A percentile compares a stretch with the other conserved stretches of the same genome.
Conservation (phyloP, 2,329 filamentous ascomycete species). For the Pseudogymnoascus sp. region DNA sequence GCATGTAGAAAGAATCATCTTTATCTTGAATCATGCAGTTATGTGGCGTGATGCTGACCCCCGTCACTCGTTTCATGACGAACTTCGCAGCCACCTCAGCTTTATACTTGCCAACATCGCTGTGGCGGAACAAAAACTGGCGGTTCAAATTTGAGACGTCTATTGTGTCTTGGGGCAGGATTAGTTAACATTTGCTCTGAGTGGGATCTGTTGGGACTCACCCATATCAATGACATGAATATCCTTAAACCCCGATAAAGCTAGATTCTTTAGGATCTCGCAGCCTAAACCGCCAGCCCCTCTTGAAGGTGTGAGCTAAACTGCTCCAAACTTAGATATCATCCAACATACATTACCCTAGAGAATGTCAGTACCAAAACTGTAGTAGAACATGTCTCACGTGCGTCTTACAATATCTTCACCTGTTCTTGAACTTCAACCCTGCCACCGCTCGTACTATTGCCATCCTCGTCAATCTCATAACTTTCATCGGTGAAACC, state of each 20-base stretch:
- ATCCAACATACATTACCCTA: slow-evolving; percentile 33
- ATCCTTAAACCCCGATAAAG: slow-evolving; percentile 88
- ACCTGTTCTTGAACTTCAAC: slow-evolving; percentile 50
- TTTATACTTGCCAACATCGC: slow-evolving; percentile 88
- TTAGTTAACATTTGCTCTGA: slow-evolving; percentile 8
- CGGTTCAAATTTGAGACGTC: slow-evolving; percentile 97
- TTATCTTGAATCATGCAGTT: slow-evolving; percentile 96
- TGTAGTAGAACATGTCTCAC: not conserved
- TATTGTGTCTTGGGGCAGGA: slow-evolving; percentile 65
- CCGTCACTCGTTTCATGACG: slow-evolving; percentile 80
- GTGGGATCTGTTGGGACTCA: slow-evolving; percentile 31
- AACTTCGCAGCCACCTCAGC: slow-evolving; percentile 88
- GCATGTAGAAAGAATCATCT: slow-evolving; percentile 92
- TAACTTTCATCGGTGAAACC: slow-evolving; percentile 66
- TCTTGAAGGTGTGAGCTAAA: slow-evolving; percentile 37
- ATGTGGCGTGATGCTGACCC: slow-evolving; percentile 87
- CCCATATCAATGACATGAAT: slow-evolving; percentile 99
- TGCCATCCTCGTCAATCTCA: slow-evolving; percentile 11
- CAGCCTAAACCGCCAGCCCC: slow-evolving; percentile 92
- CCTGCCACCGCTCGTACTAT: slow-evolving; percentile 6
- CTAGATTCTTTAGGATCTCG: slow-evolving; percentile 93
- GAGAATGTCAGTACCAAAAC: slow-evolving; percentile 24
- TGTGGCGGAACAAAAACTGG: slow-evolving; percentile 88
- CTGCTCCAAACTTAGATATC: not conserved
- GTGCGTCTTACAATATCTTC: slow-evolving; percentile 57